Percentiles rank a stretch among this genome's conserved stretches.
Evolutionary conservation across 345 rosid species (phyloP).

Genomic region (Sonneratia caseolaris): DNA sequence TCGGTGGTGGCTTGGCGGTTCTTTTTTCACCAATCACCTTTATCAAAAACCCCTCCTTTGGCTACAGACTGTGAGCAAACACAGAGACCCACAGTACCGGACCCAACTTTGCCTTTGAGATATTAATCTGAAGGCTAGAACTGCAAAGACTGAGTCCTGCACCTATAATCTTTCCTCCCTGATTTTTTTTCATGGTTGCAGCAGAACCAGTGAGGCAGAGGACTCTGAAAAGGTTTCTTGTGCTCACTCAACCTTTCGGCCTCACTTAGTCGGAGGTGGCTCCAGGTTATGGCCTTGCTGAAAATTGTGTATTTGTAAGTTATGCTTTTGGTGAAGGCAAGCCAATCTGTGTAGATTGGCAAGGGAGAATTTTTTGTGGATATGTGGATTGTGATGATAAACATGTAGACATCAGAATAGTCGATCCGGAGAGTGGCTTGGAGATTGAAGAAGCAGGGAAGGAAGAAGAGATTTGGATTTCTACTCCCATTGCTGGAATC

Average conservation of each 20-base stretch:
- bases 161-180: conserved; percentile 55
- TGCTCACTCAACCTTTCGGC: conserved; percentile 42
- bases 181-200: conserved; percentile 61
- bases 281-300: conserved; percentile 70
- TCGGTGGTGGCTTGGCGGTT: conserved; percentile 49
- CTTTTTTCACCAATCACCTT: conserved; percentile 54
- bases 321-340: conserved; percentile 55
- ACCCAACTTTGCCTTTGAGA: conserved; percentile 61
- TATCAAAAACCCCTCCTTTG: conserved; percentile 50
- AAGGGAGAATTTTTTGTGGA: conserved; percentile 58
- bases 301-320: conserved; percentile 62
- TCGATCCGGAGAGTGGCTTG: conserved; percentile 30
- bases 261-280: conserved; percentile 61
- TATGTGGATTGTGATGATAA: conserved; percentile 26
- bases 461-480: conserved; percentile 69
- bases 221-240: conserved; percentile 43
- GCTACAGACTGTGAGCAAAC: conserved; percentile 49
- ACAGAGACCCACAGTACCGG: conserved; percentile 61
- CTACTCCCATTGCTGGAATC: conserved; percentile 56
- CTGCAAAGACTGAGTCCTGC: conserved; percentile 25
- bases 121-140: conserved; percentile 45
- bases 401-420: conserved; percentile 47
- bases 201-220: conserved; percentile 63
- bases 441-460: conserved; percentile 35
- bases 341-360: conserved; percentile 58